These are phyloP conservation scores for Goniomonas avonlea DNA, from an alignment of 78 protist species.

Conservation along the genomic window DNA sequence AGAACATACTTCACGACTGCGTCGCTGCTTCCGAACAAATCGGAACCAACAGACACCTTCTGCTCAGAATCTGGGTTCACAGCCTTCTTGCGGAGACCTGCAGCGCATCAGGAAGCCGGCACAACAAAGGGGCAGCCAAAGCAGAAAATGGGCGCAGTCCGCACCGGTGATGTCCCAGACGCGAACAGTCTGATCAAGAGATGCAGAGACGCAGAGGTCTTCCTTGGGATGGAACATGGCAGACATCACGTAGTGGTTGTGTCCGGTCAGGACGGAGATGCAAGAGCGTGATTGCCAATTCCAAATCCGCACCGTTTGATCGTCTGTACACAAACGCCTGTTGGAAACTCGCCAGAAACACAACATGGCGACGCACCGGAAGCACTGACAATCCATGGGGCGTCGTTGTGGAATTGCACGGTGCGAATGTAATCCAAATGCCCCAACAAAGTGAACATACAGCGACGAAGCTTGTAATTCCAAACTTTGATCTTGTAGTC, in stretches of 20 bases:
- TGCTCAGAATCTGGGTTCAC: no score
- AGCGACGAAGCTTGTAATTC: conserved; percentile 94
- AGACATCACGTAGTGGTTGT: conserved; percentile 98
- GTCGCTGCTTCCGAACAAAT: conserved; percentile 76
- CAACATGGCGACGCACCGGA: no score
- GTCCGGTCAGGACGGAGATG: conserved; percentile 91
- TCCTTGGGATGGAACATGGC: conserved; percentile 94
- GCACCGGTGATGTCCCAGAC: conserved; percentile 94
- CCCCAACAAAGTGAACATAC: conserved; percentile 89
- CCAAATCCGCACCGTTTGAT: conserved; percentile 96
- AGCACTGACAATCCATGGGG: conserved; percentile 93
- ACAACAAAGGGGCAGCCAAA: not conserved
- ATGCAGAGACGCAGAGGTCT: conserved; percentile 89
- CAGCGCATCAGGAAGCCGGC: not conserved
- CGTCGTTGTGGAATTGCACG: conserved; percentile 86
- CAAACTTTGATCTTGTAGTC: conserved; percentile 96
- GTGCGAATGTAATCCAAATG: conserved; percentile 96
- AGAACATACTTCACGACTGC: conserved; percentile 73
- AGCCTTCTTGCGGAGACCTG: conserved; percentile 9
- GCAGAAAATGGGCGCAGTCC: not conserved
- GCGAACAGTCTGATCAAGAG: conserved; percentile 95
- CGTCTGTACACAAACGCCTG: no score
- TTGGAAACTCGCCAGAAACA: no score
- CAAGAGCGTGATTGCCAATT: conserved; percentile 94
- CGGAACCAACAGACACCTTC: conserved; percentile 50